phyloP scores from a whole-genome alignment of 306 rosid species.

The Rosa rugosa region DNA sequence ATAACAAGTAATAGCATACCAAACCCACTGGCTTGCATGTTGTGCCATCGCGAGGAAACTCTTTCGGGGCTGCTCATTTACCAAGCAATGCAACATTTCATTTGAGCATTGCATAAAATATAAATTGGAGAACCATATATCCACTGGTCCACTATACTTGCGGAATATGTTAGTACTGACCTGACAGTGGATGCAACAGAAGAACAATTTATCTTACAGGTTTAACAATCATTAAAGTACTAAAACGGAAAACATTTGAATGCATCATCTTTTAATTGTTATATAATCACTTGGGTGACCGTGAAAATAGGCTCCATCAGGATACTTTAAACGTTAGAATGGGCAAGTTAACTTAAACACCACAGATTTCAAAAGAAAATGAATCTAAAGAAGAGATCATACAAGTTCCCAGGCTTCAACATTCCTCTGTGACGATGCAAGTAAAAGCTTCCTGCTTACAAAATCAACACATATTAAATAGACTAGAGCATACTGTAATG shows the following conservation, averaged over 20 bases:
- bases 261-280: not conserved
- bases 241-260: not conserved
- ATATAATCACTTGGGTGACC: not conserved
- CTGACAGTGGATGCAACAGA: conserved; percentile 33
- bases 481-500: conserved; percentile 1
- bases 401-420: conserved; percentile 93
- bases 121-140: conserved; percentile 71
- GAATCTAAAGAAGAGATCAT: conserved; percentile 36
- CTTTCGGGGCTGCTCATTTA: conserved; percentile 54
- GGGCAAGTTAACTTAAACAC: not conserved
- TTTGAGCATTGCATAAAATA: conserved; percentile 41
- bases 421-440: conserved; percentile 35
- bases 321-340: no score
- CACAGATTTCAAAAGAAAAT: not conserved
- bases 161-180: conserved; percentile 78
- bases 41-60: conserved; percentile 83
- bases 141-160: conserved; percentile 83
- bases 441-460: conserved; percentile 54
- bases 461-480: conserved; percentile 10
- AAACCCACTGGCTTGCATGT: conserved; percentile 90
- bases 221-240: not conserved
- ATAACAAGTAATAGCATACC: conserved; percentile 47
- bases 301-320: not conserved
- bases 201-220: not conserved
- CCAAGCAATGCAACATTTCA: conserved; percentile 57